Base-by-base conservation (phyloP, 352 stramenopile genomes). In the Phytophthora sp. region DNA sequence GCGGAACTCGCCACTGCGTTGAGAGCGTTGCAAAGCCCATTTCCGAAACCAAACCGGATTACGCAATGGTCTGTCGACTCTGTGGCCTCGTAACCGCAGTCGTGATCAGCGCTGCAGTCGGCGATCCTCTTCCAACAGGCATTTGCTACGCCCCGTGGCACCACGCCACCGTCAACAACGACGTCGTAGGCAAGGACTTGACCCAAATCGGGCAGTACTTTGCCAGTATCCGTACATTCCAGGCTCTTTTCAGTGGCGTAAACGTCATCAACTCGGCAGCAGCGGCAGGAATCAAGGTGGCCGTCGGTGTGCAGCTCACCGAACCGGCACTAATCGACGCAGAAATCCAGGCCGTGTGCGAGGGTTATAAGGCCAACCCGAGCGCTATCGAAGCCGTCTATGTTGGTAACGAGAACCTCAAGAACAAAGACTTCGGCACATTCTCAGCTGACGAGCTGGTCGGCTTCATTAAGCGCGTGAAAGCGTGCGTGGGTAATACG, bases 371-470 rank as follows among this genome's bases (percentile, higher is more conserved):
- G 21, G 47, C 51, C 1, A 66, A 84, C 49, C 76, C 82, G 0
- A 41, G 60, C 20, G 63, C 49, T 0, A 65, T 94, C 24, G 69
- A 89, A 50, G 84, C 81, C 4, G 85, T 94, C 29, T 93, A 89
- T 58, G 80, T 89, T 30, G 86, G 86, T 27, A 94, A 93, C 63
- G 86, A 94, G 42, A 79, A 89, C 74, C 71, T 94, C n/a, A 58
- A 73, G 45, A 89, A 86, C 63, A 76, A 77, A 30, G 66, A 68
- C 50, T 86, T 79, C 24, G 83, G 80, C 13, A 73, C 63, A 1
- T 77, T 57, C 41, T 63, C 73, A 3, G 77, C 69, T 3, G 59
- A 68, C 18, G 31, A 82, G 49, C 73, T 93, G 18, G 44, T 79
- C 4, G 74, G 62, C 15, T 86, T 79, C 64, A 89, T 93, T 51